A percentile compares a stretch with the other conserved stretches of the same genome.
phyloP scores from a whole-genome alignment of 2,329 filamentous ascomycete genomes.

The Didymella sp. region DNA sequence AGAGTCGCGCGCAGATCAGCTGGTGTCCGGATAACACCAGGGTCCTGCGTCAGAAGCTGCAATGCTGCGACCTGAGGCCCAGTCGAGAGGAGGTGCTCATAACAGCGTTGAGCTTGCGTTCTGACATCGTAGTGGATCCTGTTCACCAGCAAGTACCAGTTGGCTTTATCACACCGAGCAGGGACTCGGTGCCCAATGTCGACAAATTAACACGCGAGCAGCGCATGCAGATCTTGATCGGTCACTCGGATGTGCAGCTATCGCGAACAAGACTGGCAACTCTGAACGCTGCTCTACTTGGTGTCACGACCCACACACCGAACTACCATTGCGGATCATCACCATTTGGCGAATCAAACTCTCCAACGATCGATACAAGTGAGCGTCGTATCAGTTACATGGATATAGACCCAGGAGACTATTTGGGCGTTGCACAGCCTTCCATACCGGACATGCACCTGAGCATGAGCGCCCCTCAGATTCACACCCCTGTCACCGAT shows the following conservation, averaged over 20 bases:
- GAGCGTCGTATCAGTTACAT: slow-evolving; percentile 48
- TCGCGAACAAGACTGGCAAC: slow-evolving; percentile 39
- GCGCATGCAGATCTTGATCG: slow-evolving; percentile 47
- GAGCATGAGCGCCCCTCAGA: slow-evolving; percentile 30
- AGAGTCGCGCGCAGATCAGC: slow-evolving; percentile 47
- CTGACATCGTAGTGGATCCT: slow-evolving; percentile 41
- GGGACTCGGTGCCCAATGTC: slow-evolving; percentile 45
- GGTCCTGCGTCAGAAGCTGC: slow-evolving; percentile 46
- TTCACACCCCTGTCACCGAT: slow-evolving; percentile 30
- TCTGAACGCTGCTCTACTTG: slow-evolving; percentile 43
- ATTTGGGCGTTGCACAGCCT: slow-evolving; percentile 38
- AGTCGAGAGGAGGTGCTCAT: slow-evolving; percentile 48
- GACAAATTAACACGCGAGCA: slow-evolving; percentile 43
- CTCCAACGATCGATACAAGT: slow-evolving; percentile 33
- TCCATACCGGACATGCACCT: slow-evolving; percentile 38
- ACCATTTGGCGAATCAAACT: slow-evolving; percentile 34
- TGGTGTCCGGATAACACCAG: slow-evolving; percentile 49
- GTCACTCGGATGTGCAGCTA: slow-evolving; percentile 37
- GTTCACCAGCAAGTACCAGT: slow-evolving; percentile 40
- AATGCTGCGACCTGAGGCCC: slow-evolving; percentile 48
- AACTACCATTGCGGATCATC: slow-evolving; percentile 37
- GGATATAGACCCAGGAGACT: slow-evolving; percentile 46
- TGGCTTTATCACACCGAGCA: slow-evolving; percentile 45
- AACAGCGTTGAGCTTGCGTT: slow-evolving; percentile 46
- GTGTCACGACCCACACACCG: slow-evolving; percentile 27